Evolutionary conservation across 768 basidiomycete genomes (phyloP), one percentile per base, ranked within the genome.

Genomic region (Amanita jacksonii): DNA sequence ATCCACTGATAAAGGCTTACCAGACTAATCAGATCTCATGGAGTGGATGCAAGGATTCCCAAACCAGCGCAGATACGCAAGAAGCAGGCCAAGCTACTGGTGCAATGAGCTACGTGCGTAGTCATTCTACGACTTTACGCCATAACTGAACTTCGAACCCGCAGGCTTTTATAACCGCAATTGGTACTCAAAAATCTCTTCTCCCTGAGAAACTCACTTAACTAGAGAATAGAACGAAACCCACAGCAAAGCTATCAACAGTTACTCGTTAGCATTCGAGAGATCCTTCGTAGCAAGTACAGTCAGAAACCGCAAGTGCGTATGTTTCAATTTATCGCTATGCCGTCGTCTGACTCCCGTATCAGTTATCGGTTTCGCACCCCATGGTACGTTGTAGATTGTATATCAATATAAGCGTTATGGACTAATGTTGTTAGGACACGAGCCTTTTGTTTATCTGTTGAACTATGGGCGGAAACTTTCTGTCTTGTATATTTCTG

Each of bases 21-120:
- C n/a, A n/a, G n/a, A n/a, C n/a, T 30, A 15, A n/a, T 13, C 43
- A 87, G 85, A 82, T 87, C n/a, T 81, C 80, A n/a, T 87, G 79
- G 74, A 83, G 81, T 55, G 85, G 83, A 20, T 85, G 85, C 59
- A 83, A 82, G 50, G 85, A 87, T 57, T 69, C 76, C 12, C 83
- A 87, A 58, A 87, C 83, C n/a, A 86, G 84, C 52, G 85, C 85
- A 13, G 85, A 88, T 54, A 75, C 83, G 3, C 63, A 68, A 32
- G 80, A 86, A 56, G 65, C 70, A 8, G 83, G 82, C 3, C 60
- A 70, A 23, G 81, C 76, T 6, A 80, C 79, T 4, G 85, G 85
- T 37, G 85, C 85, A 5, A 88, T 88, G 85, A 85, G 79, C 60
- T 79, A 69, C 56, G 83, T 85, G 53, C 23, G 79, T 68, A 13